These are phyloP conservation scores for Pyrenula aspistea DNA, from an alignment of 495 filamentous ascomycete species.

Conservation along the genomic window DNA sequence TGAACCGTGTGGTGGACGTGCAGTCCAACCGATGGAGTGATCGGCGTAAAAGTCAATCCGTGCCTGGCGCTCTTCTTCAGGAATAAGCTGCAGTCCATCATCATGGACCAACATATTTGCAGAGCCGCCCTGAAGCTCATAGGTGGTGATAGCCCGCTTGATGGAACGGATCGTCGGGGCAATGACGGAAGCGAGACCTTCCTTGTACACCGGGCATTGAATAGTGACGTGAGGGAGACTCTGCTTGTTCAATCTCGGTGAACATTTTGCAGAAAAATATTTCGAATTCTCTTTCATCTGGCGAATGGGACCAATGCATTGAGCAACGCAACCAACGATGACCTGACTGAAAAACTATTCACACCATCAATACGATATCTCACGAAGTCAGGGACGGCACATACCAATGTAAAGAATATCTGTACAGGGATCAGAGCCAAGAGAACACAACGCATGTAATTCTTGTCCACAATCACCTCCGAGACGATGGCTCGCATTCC, in stretches of 20 bases:
- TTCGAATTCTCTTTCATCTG: slow-evolving; percentile 65
- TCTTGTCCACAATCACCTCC: slow-evolving; percentile 51
- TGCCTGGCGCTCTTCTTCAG: slow-evolving; percentile 50
- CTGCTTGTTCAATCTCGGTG: slow-evolving; percentile 38
- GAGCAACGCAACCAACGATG: slow-evolving; percentile 60
- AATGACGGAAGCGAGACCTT: slow-evolving; percentile 53
- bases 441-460: slow-evolving; percentile 48
- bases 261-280: slow-evolving; percentile 60
- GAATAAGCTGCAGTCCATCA: slow-evolving; percentile 60
- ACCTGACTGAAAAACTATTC: slow-evolving; percentile 57
- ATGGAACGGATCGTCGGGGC: slow-evolving; percentile 56
- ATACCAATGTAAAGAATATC: slow-evolving; percentile 62
- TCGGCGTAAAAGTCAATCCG: slow-evolving; percentile 56
- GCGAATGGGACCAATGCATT: slow-evolving; percentile 59
- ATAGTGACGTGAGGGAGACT: slow-evolving; percentile 57
- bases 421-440: slow-evolving; percentile 54
- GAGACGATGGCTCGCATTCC: slow-evolving; percentile 56
- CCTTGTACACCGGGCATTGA: slow-evolving; percentile 65
- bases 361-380: slow-evolving; percentile 2
- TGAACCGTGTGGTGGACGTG: slow-evolving; percentile 50
- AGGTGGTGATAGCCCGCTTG: slow-evolving; percentile 64
- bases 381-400: not conserved
- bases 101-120: slow-evolving; percentile 77
- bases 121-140: slow-evolving; percentile 68
- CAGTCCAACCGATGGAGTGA: slow-evolving; percentile 72